Evolutionary conservation across 139 green algal genomes (phyloP).

Genomic region (Chlorella sp.): DNA sequence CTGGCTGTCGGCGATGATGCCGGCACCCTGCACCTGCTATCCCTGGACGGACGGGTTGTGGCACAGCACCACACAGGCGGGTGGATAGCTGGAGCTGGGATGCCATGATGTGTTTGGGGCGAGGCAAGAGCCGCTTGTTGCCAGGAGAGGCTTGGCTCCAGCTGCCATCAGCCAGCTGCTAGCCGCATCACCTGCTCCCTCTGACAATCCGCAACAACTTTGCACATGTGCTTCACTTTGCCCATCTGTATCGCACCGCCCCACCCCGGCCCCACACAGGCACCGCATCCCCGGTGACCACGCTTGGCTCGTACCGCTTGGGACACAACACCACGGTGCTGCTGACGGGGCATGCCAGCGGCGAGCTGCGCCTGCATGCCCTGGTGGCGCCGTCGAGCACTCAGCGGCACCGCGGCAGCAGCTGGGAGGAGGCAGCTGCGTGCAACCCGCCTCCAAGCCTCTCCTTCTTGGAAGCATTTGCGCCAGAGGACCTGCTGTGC

Average conservation of each 20-base stretch:
- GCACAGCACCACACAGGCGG: constrained; percentile 22
- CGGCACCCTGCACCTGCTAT: constrained; percentile 17
- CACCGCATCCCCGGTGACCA: constrained; percentile 31
- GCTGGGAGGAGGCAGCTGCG: not conserved
- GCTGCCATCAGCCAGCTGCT: not conserved
- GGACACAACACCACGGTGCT: constrained; percentile 34
- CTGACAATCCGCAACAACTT: not conserved
- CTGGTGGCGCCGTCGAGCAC: not conserved
- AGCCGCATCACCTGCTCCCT: not conserved
- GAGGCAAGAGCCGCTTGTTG: not conserved
- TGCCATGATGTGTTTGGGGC: not conserved
- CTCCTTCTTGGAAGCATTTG: not conserved
- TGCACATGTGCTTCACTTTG: not conserved
- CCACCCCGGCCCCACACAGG: constrained; percentile 20
- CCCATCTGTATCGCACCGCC: not conserved
- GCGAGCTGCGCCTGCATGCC: constrained; percentile 43
- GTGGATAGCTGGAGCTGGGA: not conserved
- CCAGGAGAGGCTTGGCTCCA: too few species aligned
- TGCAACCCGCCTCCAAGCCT: not conserved
- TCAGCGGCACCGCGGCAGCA: not conserved
- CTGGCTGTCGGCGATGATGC: not conserved
- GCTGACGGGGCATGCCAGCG: constrained; percentile 50
- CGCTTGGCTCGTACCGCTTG: constrained; percentile 37
- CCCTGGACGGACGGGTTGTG: not conserved
- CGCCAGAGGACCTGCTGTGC: constrained; percentile 17